Conservation (phyloP, 202 grass and related monocot species). For the Setaria italica region DNA sequence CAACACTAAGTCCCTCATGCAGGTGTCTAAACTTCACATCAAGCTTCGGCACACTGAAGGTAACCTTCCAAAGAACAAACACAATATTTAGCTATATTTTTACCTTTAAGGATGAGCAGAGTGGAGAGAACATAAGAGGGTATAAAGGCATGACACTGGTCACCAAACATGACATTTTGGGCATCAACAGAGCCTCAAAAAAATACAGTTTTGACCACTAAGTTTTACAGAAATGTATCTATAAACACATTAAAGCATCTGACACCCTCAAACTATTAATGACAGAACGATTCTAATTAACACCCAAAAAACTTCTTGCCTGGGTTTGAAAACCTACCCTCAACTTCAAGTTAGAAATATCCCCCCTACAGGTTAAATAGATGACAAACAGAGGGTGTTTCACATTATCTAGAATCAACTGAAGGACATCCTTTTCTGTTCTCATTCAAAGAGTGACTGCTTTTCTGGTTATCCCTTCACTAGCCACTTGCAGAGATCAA, state of each 20-base stretch:
- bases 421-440: background rate
- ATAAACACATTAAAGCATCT: conserved; percentile 6
- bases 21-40: conserved; percentile 86
- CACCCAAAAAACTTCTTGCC: background rate
- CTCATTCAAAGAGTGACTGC: background rate
- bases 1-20: conserved; percentile 71
- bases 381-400: background rate
- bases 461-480: background rate
- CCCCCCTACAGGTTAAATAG: background rate
- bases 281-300: background rate
- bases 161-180: conserved; percentile 22
- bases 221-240: background rate
- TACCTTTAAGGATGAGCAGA: conserved; percentile 38
- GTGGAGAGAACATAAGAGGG: conserved; percentile 8
- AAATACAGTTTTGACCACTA: background rate
- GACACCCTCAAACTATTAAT: background rate
- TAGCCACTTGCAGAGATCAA: background rate
- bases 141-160: background rate
- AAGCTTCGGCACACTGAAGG: conserved; percentile 98
- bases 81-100: conserved; percentile 68
- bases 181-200: background rate
- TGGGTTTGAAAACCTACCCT: background rate
- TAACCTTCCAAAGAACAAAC: conserved; percentile 99
- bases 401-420: background rate
- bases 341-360: background rate